phyloP scores from a whole-genome alignment of 2,329 filamentous ascomycete genomes.

The Curvularia eragrostidis region DNA sequence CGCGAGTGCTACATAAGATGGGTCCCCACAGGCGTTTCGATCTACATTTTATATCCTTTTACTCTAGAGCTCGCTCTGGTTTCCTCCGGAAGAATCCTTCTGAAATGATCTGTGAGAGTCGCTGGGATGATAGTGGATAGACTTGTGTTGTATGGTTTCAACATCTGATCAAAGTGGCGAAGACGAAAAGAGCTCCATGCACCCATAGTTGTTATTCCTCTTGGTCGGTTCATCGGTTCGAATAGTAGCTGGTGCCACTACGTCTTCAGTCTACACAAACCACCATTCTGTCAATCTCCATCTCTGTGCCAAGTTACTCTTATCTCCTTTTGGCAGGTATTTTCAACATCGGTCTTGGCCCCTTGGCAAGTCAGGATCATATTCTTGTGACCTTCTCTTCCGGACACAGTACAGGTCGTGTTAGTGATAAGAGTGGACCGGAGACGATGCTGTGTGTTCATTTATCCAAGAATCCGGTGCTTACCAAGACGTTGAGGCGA shows the following conservation, averaged over 20 bases:
- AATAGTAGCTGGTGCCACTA: neutral
- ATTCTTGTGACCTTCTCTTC: slow-evolving; percentile 45
- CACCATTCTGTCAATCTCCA: slow-evolving; percentile 6
- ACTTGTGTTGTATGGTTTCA: too few relatives aligned
- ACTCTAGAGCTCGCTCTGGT: neutral
- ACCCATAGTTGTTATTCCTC: slow-evolving; percentile 1
- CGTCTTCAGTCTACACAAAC: neutral
- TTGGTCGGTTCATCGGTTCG: neutral
- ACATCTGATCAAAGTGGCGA: neutral
- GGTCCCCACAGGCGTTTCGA: neutral
- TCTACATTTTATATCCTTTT: neutral
- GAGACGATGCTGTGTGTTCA: slow-evolving; percentile 17
- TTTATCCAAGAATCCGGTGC: slow-evolving; percentile 20
- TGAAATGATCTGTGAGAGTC: neutral
- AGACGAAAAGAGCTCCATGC: neutral
- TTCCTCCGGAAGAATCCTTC: too few relatives aligned
- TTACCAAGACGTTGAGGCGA: slow-evolving; percentile 8
- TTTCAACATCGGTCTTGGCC: slow-evolving; percentile 34
- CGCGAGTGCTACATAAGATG: slow-evolving; percentile 3
- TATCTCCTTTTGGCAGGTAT: slow-evolving; percentile 41
- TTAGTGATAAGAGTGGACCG: slow-evolving; percentile 33
- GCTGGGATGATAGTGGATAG: neutral
- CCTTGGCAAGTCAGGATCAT: slow-evolving; percentile 25
- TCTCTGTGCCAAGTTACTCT: slow-evolving; percentile 30
- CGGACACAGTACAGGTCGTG: slow-evolving; percentile 30